These are phyloP conservation scores for Aspergillus melleus DNA, from an alignment of 2,329 filamentous ascomycete genomes.

Conservation along the genomic window DNA sequence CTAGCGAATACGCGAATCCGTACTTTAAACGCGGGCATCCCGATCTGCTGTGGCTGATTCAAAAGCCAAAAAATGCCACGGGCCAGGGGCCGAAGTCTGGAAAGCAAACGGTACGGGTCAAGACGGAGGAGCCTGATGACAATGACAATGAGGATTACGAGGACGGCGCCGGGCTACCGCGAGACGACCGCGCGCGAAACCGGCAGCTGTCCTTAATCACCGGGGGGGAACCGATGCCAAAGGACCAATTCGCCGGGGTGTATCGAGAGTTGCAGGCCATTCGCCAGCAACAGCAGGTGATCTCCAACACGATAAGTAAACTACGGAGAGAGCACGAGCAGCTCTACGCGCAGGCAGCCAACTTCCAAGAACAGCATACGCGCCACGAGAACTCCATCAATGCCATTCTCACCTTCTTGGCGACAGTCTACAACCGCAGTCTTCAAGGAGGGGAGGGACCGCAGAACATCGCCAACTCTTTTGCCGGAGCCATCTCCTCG, in stretches of 20 bases:
- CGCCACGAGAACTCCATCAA: constrained; percentile 99
- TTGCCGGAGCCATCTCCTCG: constrained; percentile 72
- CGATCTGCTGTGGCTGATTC: constrained; percentile 92
- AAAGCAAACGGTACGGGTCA: constrained; percentile 41
- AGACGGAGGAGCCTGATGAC: constrained; percentile 63
- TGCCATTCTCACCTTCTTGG: constrained; percentile 94
- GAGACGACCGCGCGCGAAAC: constrained; percentile 36
- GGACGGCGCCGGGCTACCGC: constrained; percentile 35
- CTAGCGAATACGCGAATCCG: constrained; percentile 96
- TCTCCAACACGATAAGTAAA: constrained; percentile 76
- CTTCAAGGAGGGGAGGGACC: constrained; percentile 77
- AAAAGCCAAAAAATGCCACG: constrained; percentile 80
- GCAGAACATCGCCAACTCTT: constrained; percentile 80
- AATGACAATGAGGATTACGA: constrained; percentile 62
- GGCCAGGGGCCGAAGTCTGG: constrained; percentile 55
- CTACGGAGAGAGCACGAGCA: constrained; percentile 84
- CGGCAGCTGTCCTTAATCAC: constrained; percentile 46
- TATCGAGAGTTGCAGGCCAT: constrained; percentile 79
- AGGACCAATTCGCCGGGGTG: constrained; percentile 75
- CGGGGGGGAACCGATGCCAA: constrained; percentile 48
- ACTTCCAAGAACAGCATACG: constrained; percentile 88
- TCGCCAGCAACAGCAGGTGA: constrained; percentile 81
- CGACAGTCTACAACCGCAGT: constrained; percentile 93
- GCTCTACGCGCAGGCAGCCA: constrained; percentile 80
- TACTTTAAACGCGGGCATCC: constrained; percentile 93